These are phyloP conservation scores for Aspergillus homomorphus DNA, from an alignment of 495 filamentous ascomycete species.

Conservation along the genomic window DNA sequence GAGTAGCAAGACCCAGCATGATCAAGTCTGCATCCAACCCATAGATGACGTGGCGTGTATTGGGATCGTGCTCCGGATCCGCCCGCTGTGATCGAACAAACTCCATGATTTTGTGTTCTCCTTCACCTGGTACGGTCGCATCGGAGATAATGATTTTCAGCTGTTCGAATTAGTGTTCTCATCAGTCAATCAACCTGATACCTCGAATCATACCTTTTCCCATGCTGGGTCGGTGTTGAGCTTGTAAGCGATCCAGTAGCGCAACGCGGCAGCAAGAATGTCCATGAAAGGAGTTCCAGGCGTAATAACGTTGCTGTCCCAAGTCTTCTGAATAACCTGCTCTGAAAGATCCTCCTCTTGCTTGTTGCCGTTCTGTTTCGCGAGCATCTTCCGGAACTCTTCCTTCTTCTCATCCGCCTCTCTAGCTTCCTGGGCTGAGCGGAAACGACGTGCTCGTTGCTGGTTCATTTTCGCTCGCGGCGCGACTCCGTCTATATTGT, in stretches of 20 bases:
- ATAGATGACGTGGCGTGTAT: conserved; percentile 94
- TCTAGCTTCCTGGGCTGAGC: conserved; percentile 88
- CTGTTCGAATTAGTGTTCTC: conserved; percentile 34
- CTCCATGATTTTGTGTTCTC: conserved; percentile 99
- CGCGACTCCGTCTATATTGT: conserved; percentile 75
- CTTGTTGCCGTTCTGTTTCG: conserved; percentile 59
- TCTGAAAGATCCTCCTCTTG: conserved; percentile 59
- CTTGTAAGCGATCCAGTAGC: conserved; percentile 97
- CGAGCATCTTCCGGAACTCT: conserved; percentile 77
- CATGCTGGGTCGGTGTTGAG: conserved; percentile 95
- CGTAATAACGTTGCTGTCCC: conserved; percentile 96
- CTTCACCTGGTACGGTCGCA: conserved; percentile 94
- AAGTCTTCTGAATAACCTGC: conserved; percentile 79
- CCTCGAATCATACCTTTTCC: conserved; percentile 58
- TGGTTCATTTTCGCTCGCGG: conserved; percentile 98
- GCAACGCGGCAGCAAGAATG: conserved; percentile 82
- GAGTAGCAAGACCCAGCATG: conserved; percentile 95
- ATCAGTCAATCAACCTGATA: not conserved
- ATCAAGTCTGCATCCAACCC: conserved; percentile 97
- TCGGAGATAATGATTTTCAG: conserved; percentile 98
- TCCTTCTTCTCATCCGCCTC: conserved; percentile 91
- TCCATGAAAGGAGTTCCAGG: conserved; percentile 99
- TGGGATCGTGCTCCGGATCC: conserved; percentile 88
- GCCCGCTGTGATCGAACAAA: conserved; percentile 92
- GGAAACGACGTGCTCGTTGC: conserved; percentile 86